Percentiles rank a stretch among this genome's conserved stretches.
Conservation (phyloP, 345 rosid species). For the Xanthoceras sorbifolium region DNA sequence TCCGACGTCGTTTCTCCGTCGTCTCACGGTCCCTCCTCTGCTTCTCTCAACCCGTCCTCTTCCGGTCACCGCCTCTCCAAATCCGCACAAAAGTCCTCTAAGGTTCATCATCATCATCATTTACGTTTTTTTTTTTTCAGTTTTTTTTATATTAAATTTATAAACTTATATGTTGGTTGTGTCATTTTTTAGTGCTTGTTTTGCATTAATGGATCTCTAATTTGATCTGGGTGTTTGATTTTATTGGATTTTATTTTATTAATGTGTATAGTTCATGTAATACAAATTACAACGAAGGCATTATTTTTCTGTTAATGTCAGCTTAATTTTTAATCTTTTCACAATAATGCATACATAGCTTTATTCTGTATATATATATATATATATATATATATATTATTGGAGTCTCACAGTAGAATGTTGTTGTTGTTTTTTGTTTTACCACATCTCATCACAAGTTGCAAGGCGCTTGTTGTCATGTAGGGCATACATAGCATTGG, state of each 20-base stretch:
- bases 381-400: neutral
- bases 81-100: conserved; percentile 50
- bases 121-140: neutral
- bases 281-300: neutral
- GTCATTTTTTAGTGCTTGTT: neutral
- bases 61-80: conserved; percentile 62
- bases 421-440: neutral
- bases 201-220: conserved; percentile 20
- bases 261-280: neutral
- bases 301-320: neutral
- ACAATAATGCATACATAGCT: neutral
- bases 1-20: conserved; percentile 46
- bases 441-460: conserved; percentile 20
- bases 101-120: conserved; percentile 40
- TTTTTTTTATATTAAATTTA: neutral
- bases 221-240: neutral
- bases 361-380: neutral
- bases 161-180: neutral
- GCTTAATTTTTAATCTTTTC: neutral
- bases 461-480: conserved; percentile 33
- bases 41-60: no score
- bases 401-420: neutral
- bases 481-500: conserved; percentile 44
- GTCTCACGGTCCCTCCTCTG: conserved; percentile 42
- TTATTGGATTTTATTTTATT: neutral